A percentile compares a stretch with the other conserved stretches of the same genome.
phyloP scores from a whole-genome alignment of 2,329 filamentous ascomycete species.

The Chrysoporthe cubensis region DNA sequence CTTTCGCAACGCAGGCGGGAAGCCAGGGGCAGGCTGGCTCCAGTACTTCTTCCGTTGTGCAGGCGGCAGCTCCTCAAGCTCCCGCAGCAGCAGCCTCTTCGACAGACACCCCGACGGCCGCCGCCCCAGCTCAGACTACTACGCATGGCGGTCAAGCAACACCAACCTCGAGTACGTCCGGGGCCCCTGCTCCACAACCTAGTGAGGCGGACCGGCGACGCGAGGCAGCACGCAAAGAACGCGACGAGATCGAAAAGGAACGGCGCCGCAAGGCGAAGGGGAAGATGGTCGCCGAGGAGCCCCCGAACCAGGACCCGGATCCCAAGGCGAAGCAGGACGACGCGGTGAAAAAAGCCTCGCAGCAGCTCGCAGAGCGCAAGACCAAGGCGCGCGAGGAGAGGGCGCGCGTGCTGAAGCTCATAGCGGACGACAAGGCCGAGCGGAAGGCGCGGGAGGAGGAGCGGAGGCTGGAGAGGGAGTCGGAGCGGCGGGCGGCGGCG shows the following conservation, averaged over 20 bases:
- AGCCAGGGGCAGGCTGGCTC: neutral
- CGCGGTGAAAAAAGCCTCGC: conserved; percentile 51
- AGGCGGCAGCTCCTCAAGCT: conserved; percentile 21
- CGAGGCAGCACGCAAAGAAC: conserved; percentile 51
- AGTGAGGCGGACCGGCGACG: conserved; percentile 39
- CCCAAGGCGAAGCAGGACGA: conserved; percentile 42
- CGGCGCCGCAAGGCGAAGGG: conserved; percentile 42
- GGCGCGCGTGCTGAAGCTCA: conserved; percentile 71
- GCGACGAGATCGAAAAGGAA: conserved; percentile 46
- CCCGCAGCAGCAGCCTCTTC: conserved; percentile 15
- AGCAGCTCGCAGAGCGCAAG: conserved; percentile 65
- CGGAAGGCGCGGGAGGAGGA: conserved; percentile 61
- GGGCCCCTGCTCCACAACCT: conserved; percentile 19
- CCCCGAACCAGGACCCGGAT: conserved; percentile 42
- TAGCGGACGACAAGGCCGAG: conserved; percentile 76
- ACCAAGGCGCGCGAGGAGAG: conserved; percentile 70
- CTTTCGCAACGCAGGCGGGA: conserved; percentile 33
- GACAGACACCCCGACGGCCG: conserved; percentile 11
- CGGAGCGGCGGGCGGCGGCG: conserved; percentile 31
- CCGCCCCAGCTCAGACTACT: conserved; percentile 17
- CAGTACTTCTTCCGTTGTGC: conserved; percentile 9
- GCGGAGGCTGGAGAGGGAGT: conserved; percentile 47
- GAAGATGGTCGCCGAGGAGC: conserved; percentile 45
- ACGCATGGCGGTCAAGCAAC: conserved; percentile 32
- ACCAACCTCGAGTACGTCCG: conserved; percentile 30